phyloP scores from a whole-genome alignment of 805 yeast species.

The Komagataella pseudopastoris region DNA sequence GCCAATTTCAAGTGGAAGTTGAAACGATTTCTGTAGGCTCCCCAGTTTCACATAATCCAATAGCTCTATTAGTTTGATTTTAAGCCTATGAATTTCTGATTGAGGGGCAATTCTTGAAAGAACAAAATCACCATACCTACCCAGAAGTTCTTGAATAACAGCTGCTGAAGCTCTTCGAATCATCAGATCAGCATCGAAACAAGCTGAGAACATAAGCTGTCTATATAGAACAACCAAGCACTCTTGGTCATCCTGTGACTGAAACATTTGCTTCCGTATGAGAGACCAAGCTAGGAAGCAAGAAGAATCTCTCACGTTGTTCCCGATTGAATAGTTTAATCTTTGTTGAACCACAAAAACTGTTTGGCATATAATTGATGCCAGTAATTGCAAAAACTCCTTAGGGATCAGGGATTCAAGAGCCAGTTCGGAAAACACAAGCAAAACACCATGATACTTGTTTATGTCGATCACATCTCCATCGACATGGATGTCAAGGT shows the following conservation, averaged over 20 bases:
- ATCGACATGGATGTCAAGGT: constrained; percentile 8
- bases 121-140: constrained; percentile 45
- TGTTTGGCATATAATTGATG: constrained; percentile 28
- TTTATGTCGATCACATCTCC: constrained; percentile 23
- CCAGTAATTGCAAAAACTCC: constrained; percentile 11
- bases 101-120: constrained; percentile 12
- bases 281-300: constrained; percentile 80
- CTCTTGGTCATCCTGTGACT: constrained; percentile 6
- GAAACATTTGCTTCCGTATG: constrained; percentile 23
- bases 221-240: constrained; percentile 11
- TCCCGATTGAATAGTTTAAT: constrained; percentile 40
- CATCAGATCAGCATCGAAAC: constrained; percentile 63
- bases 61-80: constrained; percentile 40
- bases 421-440: constrained; percentile 38
- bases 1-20: constrained; percentile 6
- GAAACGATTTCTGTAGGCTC: constrained; percentile 24
- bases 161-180: constrained; percentile 78
- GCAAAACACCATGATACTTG: constrained; percentile 43
- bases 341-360: constrained; percentile 46
- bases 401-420: constrained; percentile 9
- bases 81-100: constrained; percentile 16
- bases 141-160: constrained; percentile 74
- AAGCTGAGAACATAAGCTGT: constrained; percentile 34
- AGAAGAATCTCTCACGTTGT: constrained; percentile 70
- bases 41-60: constrained; percentile 40